A percentile compares a stretch with the other conserved stretches of the same genome.
phyloP scores from a whole-genome alignment of 129 eudicot species.

The Oenanthe sinensis region DNA sequence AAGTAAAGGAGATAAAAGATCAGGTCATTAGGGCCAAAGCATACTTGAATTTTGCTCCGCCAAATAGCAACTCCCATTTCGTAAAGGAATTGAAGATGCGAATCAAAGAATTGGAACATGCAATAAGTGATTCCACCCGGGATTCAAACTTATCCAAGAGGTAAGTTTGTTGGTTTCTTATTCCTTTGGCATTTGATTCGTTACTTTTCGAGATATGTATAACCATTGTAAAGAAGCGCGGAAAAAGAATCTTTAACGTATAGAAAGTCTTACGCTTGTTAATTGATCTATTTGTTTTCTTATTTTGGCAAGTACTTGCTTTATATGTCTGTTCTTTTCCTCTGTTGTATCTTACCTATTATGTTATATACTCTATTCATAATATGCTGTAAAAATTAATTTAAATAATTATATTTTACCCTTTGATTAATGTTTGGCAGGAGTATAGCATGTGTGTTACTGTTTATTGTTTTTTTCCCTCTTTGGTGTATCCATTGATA shows the following conservation, averaged over 20 bases:
- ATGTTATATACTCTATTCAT: not conserved
- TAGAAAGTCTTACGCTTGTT: not conserved
- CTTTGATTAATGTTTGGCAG: not conserved
- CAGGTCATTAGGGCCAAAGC: constrained; percentile 86
- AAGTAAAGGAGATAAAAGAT: constrained; percentile 82
- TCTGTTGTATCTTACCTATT: not conserved
- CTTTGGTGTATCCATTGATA: not conserved
- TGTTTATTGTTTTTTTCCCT: not conserved
- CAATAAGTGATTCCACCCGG: constrained; percentile 51
- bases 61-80: constrained; percentile 63
- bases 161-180: constrained; percentile 24
- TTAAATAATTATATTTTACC: not conserved
- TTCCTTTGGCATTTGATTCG: not conserved
- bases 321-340: not conserved
- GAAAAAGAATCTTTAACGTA: not conserved
- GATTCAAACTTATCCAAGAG: constrained; percentile 69
- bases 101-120: constrained; percentile 66
- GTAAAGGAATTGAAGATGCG: constrained; percentile 71
- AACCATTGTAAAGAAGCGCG: not conserved
- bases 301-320: not conserved
- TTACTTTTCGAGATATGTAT: not conserved
- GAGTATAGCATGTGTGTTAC: not conserved
- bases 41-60: constrained; percentile 58
- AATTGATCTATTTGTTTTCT: not conserved
- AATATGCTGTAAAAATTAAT: not conserved